phyloP scores from a whole-genome alignment of 371 early-diverging fungal species.

The Mortierella sp. region DNA sequence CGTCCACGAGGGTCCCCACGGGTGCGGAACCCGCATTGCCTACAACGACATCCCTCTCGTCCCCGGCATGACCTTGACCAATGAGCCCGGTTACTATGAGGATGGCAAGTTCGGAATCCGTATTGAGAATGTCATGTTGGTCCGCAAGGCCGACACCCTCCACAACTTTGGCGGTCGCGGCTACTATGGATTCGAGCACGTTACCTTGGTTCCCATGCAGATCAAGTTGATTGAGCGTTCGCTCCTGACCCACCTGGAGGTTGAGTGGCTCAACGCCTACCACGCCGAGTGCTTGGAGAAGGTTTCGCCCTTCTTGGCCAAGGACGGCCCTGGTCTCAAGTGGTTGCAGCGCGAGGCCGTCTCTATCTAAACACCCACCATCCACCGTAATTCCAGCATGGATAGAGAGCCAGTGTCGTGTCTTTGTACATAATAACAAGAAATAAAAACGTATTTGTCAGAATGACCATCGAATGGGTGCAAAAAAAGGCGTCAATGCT shows the following conservation, averaged over 20 bases:
- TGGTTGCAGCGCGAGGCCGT: slow-evolving; percentile 85
- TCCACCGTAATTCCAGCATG: slow-evolving; percentile 6
- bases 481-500: background rate
- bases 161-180: slow-evolving; percentile 85
- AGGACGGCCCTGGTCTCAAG: slow-evolving; percentile 70
- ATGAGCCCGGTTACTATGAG: slow-evolving; percentile 99
- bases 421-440: background rate
- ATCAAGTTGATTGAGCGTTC: slow-evolving; percentile 72
- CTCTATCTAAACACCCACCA: slow-evolving; percentile 57
- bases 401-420: background rate
- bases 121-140: slow-evolving; percentile 91
- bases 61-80: slow-evolving; percentile 93
- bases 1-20: slow-evolving; percentile 99
- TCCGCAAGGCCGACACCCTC: slow-evolving; percentile 74
- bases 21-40: slow-evolving; percentile 86
- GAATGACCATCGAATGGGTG: background rate
- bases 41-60: slow-evolving; percentile 82
- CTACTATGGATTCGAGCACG: slow-evolving; percentile 91
- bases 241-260: slow-evolving; percentile 82
- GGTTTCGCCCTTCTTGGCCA: slow-evolving; percentile 81
- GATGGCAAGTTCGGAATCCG: slow-evolving; percentile 99
- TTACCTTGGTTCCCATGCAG: slow-evolving; percentile 88
- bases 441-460: background rate
- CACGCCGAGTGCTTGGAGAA: slow-evolving; percentile 82
- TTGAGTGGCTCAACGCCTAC: slow-evolving; percentile 90